Evolutionary conservation across 2,329 filamentous ascomycete species (phyloP).

Genomic region (Trichoderma brevicompactum): DNA sequence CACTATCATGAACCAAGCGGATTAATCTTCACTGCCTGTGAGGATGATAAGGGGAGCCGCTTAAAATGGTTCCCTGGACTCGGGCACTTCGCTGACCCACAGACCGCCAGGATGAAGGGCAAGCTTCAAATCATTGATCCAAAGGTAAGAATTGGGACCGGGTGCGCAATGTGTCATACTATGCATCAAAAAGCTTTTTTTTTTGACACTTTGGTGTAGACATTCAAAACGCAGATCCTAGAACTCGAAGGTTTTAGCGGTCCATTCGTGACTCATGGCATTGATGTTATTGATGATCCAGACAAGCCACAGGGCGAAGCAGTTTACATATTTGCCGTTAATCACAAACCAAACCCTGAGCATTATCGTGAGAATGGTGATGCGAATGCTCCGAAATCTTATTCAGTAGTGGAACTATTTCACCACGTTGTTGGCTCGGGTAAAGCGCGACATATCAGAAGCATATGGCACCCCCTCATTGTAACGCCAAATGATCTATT

Average conservation of each 20-base stretch:
- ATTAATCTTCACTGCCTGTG: slow-evolving; percentile 61
- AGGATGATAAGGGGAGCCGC: slow-evolving; percentile 48
- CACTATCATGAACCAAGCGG: slow-evolving; percentile 56
- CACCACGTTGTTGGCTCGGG: slow-evolving; percentile 53
- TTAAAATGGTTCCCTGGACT: slow-evolving; percentile 59
- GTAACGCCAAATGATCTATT: slow-evolving; percentile 63
- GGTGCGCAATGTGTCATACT: background rate
- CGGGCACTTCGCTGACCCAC: slow-evolving; percentile 47
- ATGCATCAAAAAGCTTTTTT: background rate
- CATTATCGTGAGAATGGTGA: slow-evolving; percentile 36
- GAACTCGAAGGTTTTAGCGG: slow-evolving; percentile 46
- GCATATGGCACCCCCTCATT: slow-evolving; percentile 57
- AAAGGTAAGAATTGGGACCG: slow-evolving; percentile 43
- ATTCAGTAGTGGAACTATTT: slow-evolving; percentile 63
- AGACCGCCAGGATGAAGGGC: slow-evolving; percentile 46
- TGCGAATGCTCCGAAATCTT: slow-evolving; percentile 44
- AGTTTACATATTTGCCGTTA: slow-evolving; percentile 65
- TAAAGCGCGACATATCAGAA: slow-evolving; percentile 53
- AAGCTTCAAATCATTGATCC: slow-evolving; percentile 59
- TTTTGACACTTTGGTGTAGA: slow-evolving; percentile 36
- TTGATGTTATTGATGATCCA: slow-evolving; percentile 61
- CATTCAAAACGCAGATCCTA: slow-evolving; percentile 51
- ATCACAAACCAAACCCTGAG: slow-evolving; percentile 58
- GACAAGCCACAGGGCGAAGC: slow-evolving; percentile 41
- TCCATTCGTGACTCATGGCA: slow-evolving; percentile 63